These are phyloP conservation scores for Cyclotella sp. DNA, from an alignment of 108 stramenopile genomes.

Conservation along the genomic window DNA sequence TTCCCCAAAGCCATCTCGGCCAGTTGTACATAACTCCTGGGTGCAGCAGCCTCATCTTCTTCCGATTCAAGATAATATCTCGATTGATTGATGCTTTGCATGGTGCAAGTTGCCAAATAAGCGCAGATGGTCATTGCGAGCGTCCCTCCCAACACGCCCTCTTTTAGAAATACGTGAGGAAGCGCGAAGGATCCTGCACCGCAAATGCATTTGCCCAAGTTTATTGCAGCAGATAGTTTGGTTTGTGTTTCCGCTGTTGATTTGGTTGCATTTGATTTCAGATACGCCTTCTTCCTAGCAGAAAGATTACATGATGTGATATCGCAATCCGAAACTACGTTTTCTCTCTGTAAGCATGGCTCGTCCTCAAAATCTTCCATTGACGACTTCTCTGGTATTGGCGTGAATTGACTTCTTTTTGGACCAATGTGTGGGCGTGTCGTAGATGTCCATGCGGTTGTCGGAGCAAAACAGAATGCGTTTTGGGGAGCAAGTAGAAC, in stretches of 20 bases:
- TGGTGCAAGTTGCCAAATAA: constrained; percentile 40
- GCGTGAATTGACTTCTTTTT: not conserved
- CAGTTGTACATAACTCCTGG: constrained; percentile 47
- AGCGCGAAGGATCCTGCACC: constrained; percentile 60
- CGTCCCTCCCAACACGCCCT: constrained; percentile 57
- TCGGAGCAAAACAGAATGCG: not conserved
- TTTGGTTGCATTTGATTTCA: not conserved
- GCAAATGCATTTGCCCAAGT: constrained; percentile 61
- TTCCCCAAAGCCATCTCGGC: constrained; percentile 41
- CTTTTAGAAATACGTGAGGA: constrained; percentile 58
- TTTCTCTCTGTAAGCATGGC: constrained; percentile 32
- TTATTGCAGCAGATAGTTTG: constrained; percentile 49
- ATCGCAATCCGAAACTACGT: constrained; percentile 32
- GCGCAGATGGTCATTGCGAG: constrained; percentile 51
- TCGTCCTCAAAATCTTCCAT: constrained; percentile 27
- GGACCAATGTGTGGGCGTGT: not conserved
- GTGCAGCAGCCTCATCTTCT: constrained; percentile 6
- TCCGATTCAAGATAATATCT: constrained; percentile 5
- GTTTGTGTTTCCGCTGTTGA: constrained; percentile 43
- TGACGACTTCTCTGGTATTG: not conserved
- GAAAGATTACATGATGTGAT: not conserved
- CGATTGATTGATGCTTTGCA: constrained; percentile 45
- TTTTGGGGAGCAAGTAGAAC: not conserved
- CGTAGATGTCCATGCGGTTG: not conserved
- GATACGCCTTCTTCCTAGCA: not conserved